Conservation (phyloP, 1,139 yeast species). For the Geotrichum restrictum region DNA sequence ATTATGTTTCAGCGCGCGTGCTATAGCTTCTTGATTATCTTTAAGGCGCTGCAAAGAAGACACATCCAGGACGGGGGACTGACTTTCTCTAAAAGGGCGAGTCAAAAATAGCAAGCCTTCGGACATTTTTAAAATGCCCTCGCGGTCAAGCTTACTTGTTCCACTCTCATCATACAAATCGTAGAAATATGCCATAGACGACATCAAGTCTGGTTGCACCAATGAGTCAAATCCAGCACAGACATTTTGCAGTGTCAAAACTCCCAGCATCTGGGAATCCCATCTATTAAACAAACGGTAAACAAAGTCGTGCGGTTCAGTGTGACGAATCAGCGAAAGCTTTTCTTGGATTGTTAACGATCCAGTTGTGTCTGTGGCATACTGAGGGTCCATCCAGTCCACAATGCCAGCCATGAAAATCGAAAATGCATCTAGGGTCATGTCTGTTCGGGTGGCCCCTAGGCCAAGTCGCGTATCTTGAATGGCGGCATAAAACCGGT, state of each 20-base stretch:
- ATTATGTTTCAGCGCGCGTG: slow-evolving; percentile 14
- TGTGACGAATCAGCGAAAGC: slow-evolving; percentile 13
- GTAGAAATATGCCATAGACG: slow-evolving; percentile 72
- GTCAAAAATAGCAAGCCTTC: slow-evolving; percentile 83
- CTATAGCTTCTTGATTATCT: slow-evolving; percentile 23
- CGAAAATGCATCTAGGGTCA: slow-evolving; percentile 70
- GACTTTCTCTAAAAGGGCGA: slow-evolving; percentile 51
- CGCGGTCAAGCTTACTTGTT: slow-evolving; percentile 65
- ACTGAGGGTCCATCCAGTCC: slow-evolving; percentile 57
- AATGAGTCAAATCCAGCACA: slow-evolving; percentile 68
- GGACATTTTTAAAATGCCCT: slow-evolving; percentile 74
- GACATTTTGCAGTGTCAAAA: slow-evolving; percentile 64
- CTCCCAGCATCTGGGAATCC: slow-evolving; percentile 56
- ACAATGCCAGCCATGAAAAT: slow-evolving; percentile 75
- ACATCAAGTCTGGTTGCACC: slow-evolving; percentile 71
- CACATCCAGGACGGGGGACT: slow-evolving; percentile 28
- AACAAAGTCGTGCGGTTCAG: slow-evolving; percentile 48
- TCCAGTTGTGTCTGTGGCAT: slow-evolving; percentile 5
- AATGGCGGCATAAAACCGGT: slow-evolving; percentile 74
- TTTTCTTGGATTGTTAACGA: slow-evolving; percentile 10
- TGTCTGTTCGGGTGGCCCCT: slow-evolving; percentile 51
- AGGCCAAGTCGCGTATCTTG: slow-evolving; percentile 70
- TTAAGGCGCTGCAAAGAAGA: slow-evolving; percentile 25
- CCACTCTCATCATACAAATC: slow-evolving; percentile 64
- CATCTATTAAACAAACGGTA: slow-evolving; percentile 63